phyloP scores from a whole-genome alignment of 495 filamentous ascomycete genomes.

The Xylaria cubensis region DNA sequence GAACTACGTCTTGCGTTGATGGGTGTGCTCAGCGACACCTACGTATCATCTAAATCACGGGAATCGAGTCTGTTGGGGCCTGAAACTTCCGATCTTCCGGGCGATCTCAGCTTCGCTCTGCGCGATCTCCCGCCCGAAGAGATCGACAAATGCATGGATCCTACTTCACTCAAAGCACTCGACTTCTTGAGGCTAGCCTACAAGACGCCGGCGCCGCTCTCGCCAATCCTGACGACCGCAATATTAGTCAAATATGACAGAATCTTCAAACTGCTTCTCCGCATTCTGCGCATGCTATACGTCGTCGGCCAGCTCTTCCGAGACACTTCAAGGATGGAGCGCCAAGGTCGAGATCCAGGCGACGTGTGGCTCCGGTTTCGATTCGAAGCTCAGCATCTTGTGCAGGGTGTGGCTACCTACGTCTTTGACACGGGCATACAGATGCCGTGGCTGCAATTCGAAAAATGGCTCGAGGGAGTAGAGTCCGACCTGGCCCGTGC shows the following conservation, averaged over 20 bases:
- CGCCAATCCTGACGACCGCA: constrained; percentile 70
- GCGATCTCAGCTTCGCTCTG: constrained; percentile 83
- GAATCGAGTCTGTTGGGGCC: constrained; percentile 16
- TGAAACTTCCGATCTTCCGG: constrained; percentile 66
- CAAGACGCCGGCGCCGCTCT: constrained; percentile 74
- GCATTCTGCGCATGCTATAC: constrained; percentile 79
- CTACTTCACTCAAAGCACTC: constrained; percentile 79
- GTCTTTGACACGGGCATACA: constrained; percentile 79
- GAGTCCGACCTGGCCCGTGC: constrained; percentile 54
- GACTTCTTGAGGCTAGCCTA: constrained; percentile 92
- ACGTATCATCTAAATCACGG: constrained; percentile 43
- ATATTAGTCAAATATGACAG: constrained; percentile 80
- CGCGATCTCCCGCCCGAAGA: constrained; percentile 79
- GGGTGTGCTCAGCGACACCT: constrained; percentile 82
- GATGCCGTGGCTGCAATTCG: constrained; percentile 72
- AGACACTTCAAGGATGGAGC: constrained; percentile 55
- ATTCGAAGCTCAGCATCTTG: constrained; percentile 79
- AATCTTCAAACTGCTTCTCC: constrained; percentile 79
- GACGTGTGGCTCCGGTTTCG: constrained; percentile 66
- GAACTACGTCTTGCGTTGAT: constrained; percentile 88
- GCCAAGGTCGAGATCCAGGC: constrained; percentile 38
- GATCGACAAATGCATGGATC: constrained; percentile 78
- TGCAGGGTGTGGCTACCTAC: constrained; percentile 70
- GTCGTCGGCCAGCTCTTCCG: constrained; percentile 74
- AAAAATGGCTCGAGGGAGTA: constrained; percentile 66